A percentile compares a stretch with the other conserved stretches of the same genome.
Evolutionary conservation across 2,329 filamentous ascomycete species (phyloP).

Genomic region (Trichoderma koningiopsis): DNA sequence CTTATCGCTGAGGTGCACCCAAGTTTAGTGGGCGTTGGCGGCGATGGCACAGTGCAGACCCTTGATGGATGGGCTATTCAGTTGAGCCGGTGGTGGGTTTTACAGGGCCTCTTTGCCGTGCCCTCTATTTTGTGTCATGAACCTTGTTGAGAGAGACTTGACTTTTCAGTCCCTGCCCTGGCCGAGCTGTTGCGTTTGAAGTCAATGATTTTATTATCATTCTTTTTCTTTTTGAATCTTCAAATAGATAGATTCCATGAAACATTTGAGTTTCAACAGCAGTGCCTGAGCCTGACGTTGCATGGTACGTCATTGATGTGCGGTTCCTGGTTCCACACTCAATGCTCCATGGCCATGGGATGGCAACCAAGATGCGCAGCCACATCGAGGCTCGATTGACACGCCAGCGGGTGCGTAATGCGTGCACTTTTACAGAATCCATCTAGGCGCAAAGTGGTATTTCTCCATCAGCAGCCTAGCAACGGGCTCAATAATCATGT

Average conservation of each 20-base stretch:
- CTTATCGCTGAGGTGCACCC: neutral
- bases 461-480: no score
- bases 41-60: constrained; percentile 8
- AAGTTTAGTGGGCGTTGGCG: neutral
- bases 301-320: constrained; percentile 17
- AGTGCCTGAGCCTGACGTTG: neutral
- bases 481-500: neutral
- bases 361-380: constrained; percentile 23
- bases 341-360: neutral
- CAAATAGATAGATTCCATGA: neutral
- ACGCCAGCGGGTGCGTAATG: constrained; percentile 10
- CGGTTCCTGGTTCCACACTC: constrained; percentile 17
- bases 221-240: neutral
- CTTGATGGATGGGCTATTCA: neutral
- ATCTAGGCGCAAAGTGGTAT: neutral
- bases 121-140: constrained; percentile 6
- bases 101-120: neutral
- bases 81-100: neutral
- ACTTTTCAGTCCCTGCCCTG: neutral
- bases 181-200: neutral
- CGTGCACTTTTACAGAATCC: neutral
- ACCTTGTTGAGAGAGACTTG: neutral
- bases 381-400: constrained; percentile 3
- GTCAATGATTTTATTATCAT: neutral
- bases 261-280: neutral